Base-by-base conservation (phyloP, 805 yeast genomes). In the Starmerella roubikii region DNA sequence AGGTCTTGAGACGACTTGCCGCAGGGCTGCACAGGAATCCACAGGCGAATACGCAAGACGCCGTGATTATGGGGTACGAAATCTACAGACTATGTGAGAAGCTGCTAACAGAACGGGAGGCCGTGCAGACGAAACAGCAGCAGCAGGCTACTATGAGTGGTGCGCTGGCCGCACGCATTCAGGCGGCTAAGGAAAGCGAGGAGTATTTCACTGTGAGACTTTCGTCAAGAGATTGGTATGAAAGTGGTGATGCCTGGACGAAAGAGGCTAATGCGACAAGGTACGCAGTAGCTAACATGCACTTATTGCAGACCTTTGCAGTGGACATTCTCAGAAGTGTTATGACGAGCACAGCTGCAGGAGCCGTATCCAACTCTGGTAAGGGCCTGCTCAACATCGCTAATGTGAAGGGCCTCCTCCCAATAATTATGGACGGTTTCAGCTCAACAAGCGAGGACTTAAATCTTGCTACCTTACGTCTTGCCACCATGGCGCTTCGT, bases 131-230 rank as follows among this genome's bases (percentile, higher is more conserved):
- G 12, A 19, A 35, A 38, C 38, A 17, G 45, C 47, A 41, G 52
- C 29, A 19, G 10, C 33, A 32, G 39, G 45, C 55, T 44, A 39
- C 22, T 34, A 28, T 39, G 3, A 35, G 42, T 22, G 41, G 40
- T 3, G 15, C 44, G 6, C 19, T 41, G 10, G 39, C 35, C 8
- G 48, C 51, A 8, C 34, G 47, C 9, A 51, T 53, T 4, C 39
- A 43, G 30, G 55, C 51, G 9, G 49, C 46, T 7, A 38, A 40
- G 19, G 74, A 72, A 31, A 54, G 64, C 15, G 76, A 72, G 45
- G 74, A 71, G 22, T 86, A 81, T 52, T 85, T 78, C 61, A 53
- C 80, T 36, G 88, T 88, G n/a, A 69, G 76, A 38, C 62, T 83
- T 41, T 72, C 76, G 48, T 66, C 84, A 15, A 45, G 54, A 3